Evolutionary conservation across 192 early-diverging fungal species (phyloP).

Genomic region (Lobosporangium transversale): DNA sequence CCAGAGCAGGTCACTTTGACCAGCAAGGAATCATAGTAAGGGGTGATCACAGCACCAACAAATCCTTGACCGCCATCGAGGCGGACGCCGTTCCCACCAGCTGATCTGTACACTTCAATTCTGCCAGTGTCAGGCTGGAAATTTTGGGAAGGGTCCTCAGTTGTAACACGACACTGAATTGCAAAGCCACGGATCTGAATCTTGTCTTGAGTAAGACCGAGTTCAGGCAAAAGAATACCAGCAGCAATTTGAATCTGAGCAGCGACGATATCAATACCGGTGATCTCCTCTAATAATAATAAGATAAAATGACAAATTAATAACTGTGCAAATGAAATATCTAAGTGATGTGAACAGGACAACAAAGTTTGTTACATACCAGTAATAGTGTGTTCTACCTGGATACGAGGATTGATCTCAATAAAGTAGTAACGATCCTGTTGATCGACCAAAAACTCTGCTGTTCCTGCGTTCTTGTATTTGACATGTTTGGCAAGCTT

Average conservation of each 20-base stretch:
- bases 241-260: constrained; percentile 96
- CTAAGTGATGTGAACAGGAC: not conserved
- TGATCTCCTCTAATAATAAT: constrained; percentile 80
- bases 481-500: constrained; percentile 88
- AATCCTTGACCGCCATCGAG: constrained; percentile 91
- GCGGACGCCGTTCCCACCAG: constrained; percentile 88
- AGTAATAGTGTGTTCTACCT: constrained; percentile 98
- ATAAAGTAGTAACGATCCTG: constrained; percentile 95
- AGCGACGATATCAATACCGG: constrained; percentile 93
- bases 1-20: constrained; percentile 92
- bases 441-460: constrained; percentile 93
- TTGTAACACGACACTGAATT: constrained; percentile 97
- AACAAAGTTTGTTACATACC: constrained; percentile 10
- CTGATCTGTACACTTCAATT: constrained; percentile 93
- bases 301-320: not conserved
- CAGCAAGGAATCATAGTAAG: constrained; percentile 95
- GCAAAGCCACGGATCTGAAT: constrained; percentile 86
- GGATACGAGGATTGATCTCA: constrained; percentile 97
- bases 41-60: constrained; percentile 91
- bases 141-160: constrained; percentile 91
- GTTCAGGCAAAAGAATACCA: constrained; percentile 79
- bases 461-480: constrained; percentile 97
- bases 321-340: not conserved
- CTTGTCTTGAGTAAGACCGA: constrained; percentile 83
- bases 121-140: constrained; percentile 97